Evolutionary conservation across 306 rosid species (phyloP).

Genomic region (Quercus glauca): DNA sequence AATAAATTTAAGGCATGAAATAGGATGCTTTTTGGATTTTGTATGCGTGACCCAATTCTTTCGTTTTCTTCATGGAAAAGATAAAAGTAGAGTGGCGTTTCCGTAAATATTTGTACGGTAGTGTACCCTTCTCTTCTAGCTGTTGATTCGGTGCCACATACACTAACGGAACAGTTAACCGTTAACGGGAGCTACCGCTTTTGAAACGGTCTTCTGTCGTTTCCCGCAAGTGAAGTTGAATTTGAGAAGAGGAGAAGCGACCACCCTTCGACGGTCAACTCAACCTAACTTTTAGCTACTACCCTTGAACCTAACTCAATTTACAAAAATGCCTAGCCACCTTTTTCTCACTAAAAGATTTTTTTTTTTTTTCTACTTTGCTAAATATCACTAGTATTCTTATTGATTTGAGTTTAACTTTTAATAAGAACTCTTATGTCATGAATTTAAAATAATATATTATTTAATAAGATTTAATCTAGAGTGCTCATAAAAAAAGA

Average conservation of each 20-base stretch:
- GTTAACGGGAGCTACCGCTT: neutral
- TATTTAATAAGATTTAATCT: too few species aligned
- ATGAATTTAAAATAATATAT: too few species aligned
- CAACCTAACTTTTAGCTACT: neutral
- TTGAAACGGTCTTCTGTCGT: neutral
- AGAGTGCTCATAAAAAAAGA: too few species aligned
- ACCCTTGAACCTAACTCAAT: neutral
- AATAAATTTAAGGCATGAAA: too few species aligned
- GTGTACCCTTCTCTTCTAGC: neutral
- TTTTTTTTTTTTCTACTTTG: too few species aligned
- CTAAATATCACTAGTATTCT: too few species aligned
- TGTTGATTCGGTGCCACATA: neutral
- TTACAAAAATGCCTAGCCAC: neutral
- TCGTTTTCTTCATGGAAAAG: slow-evolving; percentile 13
- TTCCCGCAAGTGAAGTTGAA: neutral
- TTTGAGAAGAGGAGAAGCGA: neutral
- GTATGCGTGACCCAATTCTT: neutral
- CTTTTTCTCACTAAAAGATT: too few species aligned
- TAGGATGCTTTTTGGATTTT: too few species aligned
- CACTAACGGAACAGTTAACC: neutral
- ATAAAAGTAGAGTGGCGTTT: slow-evolving; percentile 19
- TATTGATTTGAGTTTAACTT: too few species aligned
- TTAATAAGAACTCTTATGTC: too few species aligned
- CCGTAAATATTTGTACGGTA: slow-evolving; percentile 24
- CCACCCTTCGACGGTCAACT: neutral